Conservation (phyloP, 2,329 filamentous ascomycete species). For the Aspergillus pseudotamarii region DNA sequence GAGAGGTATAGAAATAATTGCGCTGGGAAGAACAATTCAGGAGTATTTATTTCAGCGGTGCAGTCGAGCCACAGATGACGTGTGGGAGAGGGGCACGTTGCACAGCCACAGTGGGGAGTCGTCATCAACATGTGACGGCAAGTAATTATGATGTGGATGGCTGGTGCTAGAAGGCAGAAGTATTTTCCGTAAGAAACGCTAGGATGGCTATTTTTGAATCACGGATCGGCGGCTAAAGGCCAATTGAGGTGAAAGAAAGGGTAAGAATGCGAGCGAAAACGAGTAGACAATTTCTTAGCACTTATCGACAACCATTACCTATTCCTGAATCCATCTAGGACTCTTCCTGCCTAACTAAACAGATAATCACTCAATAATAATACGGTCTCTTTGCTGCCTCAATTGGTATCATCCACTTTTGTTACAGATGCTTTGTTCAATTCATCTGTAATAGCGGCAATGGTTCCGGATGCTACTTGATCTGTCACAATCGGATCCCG, state of each 20-base stretch:
- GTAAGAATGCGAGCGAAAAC: neutral
- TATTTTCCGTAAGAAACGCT: slow-evolving; percentile 5
- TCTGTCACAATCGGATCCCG: slow-evolving; percentile 11
- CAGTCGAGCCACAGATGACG: slow-evolving; percentile 32
- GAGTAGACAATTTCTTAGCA: neutral
- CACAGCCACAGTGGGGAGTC: slow-evolving; percentile 31
- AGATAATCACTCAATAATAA: neutral
- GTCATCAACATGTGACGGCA: slow-evolving; percentile 18
- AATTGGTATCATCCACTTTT: neutral
- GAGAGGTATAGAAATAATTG: neutral
- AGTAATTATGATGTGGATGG: neutral
- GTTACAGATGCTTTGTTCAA: neutral
- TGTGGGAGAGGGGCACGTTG: slow-evolving; percentile 28
- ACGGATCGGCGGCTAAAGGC: neutral
- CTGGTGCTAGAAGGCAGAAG: slow-evolving; percentile 14
- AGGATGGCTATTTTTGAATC: neutral
- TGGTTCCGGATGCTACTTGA: neutral
- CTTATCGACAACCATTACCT: neutral
- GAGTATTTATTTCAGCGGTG: slow-evolving; percentile 19
- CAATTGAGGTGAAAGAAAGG: neutral
- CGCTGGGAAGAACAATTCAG: neutral
- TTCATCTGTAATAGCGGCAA: slow-evolving; percentile 3
- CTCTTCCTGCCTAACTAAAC: slow-evolving; percentile 4
- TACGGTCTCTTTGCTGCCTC: neutral
- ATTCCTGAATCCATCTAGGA: neutral